phyloP scores from a whole-genome alignment of 345 rosid genomes.

The Crucihimalaya himalaica region DNA sequence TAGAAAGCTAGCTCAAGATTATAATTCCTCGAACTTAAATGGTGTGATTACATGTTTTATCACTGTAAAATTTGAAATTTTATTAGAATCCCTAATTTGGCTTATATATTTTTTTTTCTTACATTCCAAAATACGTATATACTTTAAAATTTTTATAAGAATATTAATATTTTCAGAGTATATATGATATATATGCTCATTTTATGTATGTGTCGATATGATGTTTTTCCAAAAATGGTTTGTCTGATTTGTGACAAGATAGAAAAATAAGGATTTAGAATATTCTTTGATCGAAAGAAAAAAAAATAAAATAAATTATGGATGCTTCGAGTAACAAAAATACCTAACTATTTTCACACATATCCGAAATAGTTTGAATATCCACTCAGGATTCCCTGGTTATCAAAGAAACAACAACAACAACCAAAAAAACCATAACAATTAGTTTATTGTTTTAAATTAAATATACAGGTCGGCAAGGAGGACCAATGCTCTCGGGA shows the following conservation, averaged over 20 bases:
- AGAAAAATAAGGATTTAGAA: conserved; percentile 10
- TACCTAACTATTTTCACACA: background rate
- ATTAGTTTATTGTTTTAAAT: conserved; percentile 4
- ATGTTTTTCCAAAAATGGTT: conserved; percentile 10
- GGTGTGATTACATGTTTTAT: background rate
- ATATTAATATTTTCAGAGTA: background rate
- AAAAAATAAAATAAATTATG: background rate
- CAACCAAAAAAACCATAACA: too few species aligned
- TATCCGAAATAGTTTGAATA: background rate
- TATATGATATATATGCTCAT: background rate
- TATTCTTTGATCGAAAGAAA: background rate
- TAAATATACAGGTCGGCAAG: conserved; percentile 45
- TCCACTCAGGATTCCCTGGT: background rate
- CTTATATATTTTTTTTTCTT: background rate
- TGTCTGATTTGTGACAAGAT: conserved; percentile 36
- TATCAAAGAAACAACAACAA: background rate
- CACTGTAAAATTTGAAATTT: background rate
- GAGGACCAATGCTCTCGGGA: conserved; percentile 47
- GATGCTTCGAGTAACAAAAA: background rate
- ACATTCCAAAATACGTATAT: background rate
- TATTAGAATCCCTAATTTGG: conserved; percentile 8
- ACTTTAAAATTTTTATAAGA: too few species aligned
- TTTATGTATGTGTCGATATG: conserved; percentile 10
- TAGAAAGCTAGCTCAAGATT: too few species aligned
- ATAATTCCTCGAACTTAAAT: background rate